phyloP scores from a whole-genome alignment of 192 early-diverging fungal species.

The Backusella mclennaniae region DNA sequence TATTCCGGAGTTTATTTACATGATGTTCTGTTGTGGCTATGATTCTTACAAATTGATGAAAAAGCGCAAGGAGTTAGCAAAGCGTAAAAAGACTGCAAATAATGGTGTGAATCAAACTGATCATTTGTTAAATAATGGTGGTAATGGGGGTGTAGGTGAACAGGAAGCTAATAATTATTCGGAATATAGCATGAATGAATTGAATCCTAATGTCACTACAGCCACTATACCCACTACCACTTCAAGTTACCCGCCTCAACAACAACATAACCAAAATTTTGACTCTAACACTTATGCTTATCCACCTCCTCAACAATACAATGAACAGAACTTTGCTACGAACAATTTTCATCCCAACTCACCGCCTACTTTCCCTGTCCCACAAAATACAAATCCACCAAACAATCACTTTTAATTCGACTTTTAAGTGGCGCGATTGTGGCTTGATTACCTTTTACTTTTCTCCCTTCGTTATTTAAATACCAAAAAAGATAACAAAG shows the following conservation, averaged over 20 bases:
- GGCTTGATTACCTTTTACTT: not conserved
- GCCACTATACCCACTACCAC: not conserved
- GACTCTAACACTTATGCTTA: not conserved
- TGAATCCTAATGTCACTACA: not conserved
- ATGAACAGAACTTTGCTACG: not conserved
- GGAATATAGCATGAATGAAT: slow-evolving; percentile 3
- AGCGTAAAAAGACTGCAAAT: not conserved
- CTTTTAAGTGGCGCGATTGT: not conserved
- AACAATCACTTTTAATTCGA: not conserved
- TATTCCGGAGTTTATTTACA: slow-evolving; percentile 32
- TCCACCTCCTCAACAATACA: not conserved
- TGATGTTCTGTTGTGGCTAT: slow-evolving; percentile 26
- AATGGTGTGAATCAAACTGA: slow-evolving; percentile 8
- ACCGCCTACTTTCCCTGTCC: not conserved
- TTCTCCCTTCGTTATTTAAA: not conserved
- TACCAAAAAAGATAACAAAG: not conserved
- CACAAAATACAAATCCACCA: not conserved
- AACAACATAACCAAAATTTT: not conserved
- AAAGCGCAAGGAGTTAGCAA: slow-evolving; percentile 26
- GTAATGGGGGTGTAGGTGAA: not conserved
- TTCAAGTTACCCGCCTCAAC: not conserved
- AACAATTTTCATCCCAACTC: not conserved
- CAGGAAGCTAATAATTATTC: not conserved
- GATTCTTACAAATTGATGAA: slow-evolving; percentile 28
- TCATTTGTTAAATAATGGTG: not conserved